phyloP scores from a whole-genome alignment of 257 asterid species.

The Jacaranda copaia region DNA sequence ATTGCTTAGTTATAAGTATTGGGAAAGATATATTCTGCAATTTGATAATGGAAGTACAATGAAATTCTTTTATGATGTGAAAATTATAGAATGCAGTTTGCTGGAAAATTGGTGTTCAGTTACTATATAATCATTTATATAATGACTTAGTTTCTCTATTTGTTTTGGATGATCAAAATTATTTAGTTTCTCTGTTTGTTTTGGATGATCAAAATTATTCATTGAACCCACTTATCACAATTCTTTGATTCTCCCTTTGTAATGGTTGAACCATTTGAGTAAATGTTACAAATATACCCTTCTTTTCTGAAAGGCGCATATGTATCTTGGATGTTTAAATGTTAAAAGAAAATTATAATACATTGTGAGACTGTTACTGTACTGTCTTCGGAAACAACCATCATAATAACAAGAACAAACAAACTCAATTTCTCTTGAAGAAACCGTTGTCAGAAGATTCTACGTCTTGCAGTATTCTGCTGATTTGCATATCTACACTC shows the following conservation, averaged over 20 bases:
- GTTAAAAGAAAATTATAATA: background rate
- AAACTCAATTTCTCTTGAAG: conserved; percentile 10
- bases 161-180: conserved; percentile 8
- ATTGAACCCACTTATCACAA: background rate
- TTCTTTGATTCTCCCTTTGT: background rate
- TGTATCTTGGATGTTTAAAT: background rate
- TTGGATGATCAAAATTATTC: conserved; percentile 7
- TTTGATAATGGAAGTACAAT: conserved; percentile 15
- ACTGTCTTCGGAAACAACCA: conserved; percentile 1
- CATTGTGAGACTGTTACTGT: background rate
- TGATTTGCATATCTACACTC: conserved; percentile 6
- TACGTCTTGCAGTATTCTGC: conserved; percentile 23
- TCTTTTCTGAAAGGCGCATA: conserved; percentile 14
- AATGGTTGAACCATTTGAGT: conserved; percentile 13
- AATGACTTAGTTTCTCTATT: background rate
- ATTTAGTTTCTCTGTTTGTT: background rate
- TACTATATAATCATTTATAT: background rate
- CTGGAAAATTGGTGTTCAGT: background rate
- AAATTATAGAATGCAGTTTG: background rate
- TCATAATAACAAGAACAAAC: conserved; percentile 7
- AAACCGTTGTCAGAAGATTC: background rate
- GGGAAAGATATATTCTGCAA: background rate
- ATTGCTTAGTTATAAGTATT: background rate
- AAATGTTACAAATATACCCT: conserved; percentile 2
- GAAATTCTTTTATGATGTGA: background rate